phyloP scores from a whole-genome alignment of 2,329 filamentous ascomycete genomes.

The Passalora sequoiae region DNA sequence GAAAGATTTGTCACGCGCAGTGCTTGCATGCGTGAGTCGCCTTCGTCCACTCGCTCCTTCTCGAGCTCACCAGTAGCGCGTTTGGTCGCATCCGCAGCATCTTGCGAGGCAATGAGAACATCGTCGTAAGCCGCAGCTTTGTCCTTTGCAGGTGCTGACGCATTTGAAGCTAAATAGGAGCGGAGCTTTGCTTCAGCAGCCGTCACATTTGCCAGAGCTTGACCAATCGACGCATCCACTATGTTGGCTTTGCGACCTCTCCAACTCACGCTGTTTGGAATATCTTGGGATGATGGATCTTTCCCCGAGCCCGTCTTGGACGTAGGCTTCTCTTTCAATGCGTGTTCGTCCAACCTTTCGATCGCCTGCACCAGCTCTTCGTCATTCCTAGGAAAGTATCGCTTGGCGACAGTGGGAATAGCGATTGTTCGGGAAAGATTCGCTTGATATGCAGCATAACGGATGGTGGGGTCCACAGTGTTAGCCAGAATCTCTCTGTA shows the following conservation, averaged over 20 bases:
- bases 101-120: conserved; percentile 83
- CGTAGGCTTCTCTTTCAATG: conserved; percentile 54
- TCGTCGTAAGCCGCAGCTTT: conserved; percentile 85
- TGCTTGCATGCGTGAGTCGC: conserved; percentile 83
- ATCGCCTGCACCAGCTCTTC: conserved; percentile 59
- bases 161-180: conserved; percentile 41
- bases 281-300: conserved; percentile 34
- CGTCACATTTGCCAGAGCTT: conserved; percentile 68
- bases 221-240: conserved; percentile 86
- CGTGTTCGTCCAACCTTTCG: conserved; percentile 62
- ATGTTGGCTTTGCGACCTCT: conserved; percentile 78
- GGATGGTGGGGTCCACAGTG: conserved; percentile 86
- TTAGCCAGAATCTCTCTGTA: conserved; percentile 81
- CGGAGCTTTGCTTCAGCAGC: conserved; percentile 50
- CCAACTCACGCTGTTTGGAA: conserved; percentile 77
- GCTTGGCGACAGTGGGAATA: conserved; percentile 70
- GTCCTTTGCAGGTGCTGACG: conserved; percentile 49
- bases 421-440: conserved; percentile 81
- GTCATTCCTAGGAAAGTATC: conserved; percentile 67
- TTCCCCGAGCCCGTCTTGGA: conserved; percentile 26
- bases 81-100: conserved; percentile 89
- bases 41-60: conserved; percentile 74
- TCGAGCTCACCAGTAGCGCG: conserved; percentile 85
- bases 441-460: conserved; percentile 89
- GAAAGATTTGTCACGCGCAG: conserved; percentile 88